Conservation (phyloP, 1,284 basidiomycete species). For the Trichosporon ovoides region DNA sequence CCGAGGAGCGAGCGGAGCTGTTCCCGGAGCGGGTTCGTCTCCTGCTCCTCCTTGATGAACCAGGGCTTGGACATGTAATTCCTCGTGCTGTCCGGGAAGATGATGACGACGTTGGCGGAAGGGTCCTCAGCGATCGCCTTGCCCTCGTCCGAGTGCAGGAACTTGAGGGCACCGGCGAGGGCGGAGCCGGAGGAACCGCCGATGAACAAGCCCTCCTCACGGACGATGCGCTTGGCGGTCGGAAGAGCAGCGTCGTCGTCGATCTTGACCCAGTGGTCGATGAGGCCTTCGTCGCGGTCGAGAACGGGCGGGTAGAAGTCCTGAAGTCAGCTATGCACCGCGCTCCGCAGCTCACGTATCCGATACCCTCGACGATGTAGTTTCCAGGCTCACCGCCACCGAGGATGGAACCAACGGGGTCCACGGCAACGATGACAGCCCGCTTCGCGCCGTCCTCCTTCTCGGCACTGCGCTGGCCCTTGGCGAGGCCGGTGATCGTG, state of each 20-base stretch:
- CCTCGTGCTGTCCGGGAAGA: conserved; percentile 84
- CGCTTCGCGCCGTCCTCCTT: conserved; percentile 16
- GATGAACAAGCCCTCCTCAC: conserved; percentile 78
- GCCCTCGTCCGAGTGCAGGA: conserved; percentile 68
- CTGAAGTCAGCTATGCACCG: conserved; percentile 22
- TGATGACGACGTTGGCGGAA: conserved; percentile 79
- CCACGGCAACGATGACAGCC: conserved; percentile 68
- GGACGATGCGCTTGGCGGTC: conserved; percentile 70
- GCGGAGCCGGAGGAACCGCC: conserved; percentile 89
- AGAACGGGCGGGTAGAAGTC: conserved; percentile 81
- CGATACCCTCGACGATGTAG: conserved; percentile 90
- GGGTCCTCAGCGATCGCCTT: conserved; percentile 60
- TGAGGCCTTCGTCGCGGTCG: conserved; percentile 38
- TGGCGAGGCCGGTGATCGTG: conserved; percentile 80
- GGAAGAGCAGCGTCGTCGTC: conserved; percentile 74
- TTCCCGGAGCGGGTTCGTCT: conserved; percentile 9
- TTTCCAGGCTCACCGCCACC: conserved; percentile 56
- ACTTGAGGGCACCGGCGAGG: conserved; percentile 69
- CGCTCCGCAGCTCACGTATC: conserved; percentile 50
- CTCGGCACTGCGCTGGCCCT: conserved; percentile 65
- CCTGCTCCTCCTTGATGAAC: conserved; percentile 33
- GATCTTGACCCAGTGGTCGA: conserved; percentile 79
- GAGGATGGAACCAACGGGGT: conserved; percentile 92
- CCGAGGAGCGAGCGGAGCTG: conserved; percentile 19
- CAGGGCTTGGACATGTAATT: conserved; percentile 87